These are phyloP conservation scores for Fraxinus americana DNA, from an alignment of 257 asterid species.

Conservation along the genomic window DNA sequence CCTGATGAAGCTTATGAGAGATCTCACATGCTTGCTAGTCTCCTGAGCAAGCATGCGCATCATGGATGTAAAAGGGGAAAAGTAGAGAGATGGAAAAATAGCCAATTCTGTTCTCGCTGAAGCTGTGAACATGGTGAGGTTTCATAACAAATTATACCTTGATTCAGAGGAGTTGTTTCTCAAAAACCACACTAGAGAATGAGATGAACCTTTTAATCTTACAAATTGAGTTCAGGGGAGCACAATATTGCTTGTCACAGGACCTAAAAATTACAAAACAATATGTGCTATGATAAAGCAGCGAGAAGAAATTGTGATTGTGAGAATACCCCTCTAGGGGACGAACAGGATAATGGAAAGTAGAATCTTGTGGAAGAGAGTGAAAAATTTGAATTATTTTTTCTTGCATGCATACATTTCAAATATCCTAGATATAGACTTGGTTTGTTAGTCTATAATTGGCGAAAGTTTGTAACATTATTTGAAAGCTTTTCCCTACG, in stretches of 20 bases:
- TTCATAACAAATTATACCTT: no score
- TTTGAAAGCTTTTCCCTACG: constrained; percentile 2
- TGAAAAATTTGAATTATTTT: background rate
- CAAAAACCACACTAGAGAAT: no score
- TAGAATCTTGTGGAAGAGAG: background rate
- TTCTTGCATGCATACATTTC: background rate
- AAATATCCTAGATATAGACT: background rate
- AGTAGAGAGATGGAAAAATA: background rate
- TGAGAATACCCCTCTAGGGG: constrained; percentile 2
- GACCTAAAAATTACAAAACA: background rate
- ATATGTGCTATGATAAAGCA: background rate
- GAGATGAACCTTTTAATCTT: no score
- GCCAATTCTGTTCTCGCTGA: background rate
- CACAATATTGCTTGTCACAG: background rate
- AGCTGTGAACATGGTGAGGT: no score
- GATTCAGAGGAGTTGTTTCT: no score
- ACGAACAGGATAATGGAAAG: constrained; percentile 1
- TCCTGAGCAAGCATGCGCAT: background rate
- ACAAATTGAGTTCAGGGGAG: background rate
- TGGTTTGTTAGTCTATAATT: constrained; percentile 12
- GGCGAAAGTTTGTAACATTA: constrained; percentile 8
- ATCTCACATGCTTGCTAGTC: background rate
- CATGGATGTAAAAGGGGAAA: background rate
- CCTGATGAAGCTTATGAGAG: background rate
- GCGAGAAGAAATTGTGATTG: background rate